A percentile compares a stretch with the other conserved stretches of the same genome.
Evolutionary conservation across 257 asterid genomes (phyloP).

Genomic region (Cynanchum wilfordii): DNA sequence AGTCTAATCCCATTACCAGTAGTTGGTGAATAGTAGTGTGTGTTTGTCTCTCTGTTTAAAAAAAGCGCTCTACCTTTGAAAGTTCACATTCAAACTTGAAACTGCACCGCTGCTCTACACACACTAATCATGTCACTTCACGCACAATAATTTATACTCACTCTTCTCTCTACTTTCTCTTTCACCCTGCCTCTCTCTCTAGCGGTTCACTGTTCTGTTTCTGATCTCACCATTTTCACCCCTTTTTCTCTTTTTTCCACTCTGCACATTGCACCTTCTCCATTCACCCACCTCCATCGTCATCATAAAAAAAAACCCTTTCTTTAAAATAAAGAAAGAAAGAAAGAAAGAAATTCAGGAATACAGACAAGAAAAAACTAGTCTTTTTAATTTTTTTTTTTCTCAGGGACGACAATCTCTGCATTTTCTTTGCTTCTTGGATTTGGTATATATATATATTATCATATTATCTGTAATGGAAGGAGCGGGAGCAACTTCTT

Average conservation of each 20-base stretch:
- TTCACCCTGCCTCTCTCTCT: neutral
- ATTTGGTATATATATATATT: neutral
- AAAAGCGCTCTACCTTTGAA: conserved; percentile 9
- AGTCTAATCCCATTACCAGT: neutral
- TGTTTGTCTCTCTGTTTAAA: conserved; percentile 3
- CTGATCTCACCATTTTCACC: neutral
- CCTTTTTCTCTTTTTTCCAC: neutral
- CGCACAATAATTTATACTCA: conserved; percentile 9
- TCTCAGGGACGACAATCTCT: neutral
- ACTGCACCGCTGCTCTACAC: conserved; percentile 9
- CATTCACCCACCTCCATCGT: neutral
- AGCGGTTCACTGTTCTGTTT: neutral
- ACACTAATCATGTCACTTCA: conserved; percentile 15
- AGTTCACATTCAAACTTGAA: conserved; percentile 21
- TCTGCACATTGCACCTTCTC: neutral
- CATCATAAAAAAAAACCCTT: neutral
- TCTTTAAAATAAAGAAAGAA: neutral
- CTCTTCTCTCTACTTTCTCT: neutral
- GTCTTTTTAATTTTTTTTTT: neutral
- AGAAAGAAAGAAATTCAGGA: neutral
- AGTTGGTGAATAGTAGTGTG: neutral
- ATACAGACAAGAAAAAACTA: neutral
- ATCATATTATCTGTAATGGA: conserved; percentile 35
- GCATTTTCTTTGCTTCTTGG: neutral
- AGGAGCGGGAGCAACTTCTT: conserved; percentile 21